Percentiles rank a stretch among this genome's conserved stretches.
phyloP scores from a whole-genome alignment of 768 basidiomycete genomes.

The Pisolithus microcarpus region DNA sequence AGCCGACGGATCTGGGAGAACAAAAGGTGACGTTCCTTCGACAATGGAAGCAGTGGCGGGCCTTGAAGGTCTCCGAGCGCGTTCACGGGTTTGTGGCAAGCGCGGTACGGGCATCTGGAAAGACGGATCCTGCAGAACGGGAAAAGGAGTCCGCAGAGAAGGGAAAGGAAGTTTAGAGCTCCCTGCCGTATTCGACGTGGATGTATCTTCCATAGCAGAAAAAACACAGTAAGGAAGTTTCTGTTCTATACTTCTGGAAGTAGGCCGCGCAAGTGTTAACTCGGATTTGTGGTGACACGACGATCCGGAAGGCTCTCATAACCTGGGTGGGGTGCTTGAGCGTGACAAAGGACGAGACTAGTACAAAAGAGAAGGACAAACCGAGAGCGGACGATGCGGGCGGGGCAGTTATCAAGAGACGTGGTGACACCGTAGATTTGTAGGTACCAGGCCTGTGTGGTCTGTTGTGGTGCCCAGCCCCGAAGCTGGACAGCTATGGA shows the following conservation, averaged over 20 bases:
- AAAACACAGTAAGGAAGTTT: background rate
- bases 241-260: background rate
- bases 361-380: background rate
- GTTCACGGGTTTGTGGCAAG: conserved; percentile 22
- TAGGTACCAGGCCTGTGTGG: background rate
- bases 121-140: conserved; percentile 17
- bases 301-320: conserved; percentile 7
- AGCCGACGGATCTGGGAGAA: conserved; percentile 34
- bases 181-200: background rate
- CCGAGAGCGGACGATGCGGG: background rate
- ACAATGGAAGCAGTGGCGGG: conserved; percentile 40
- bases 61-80: conserved; percentile 25
- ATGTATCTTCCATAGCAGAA: conserved; percentile 13
- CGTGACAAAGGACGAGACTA: background rate
- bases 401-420: too few species aligned
- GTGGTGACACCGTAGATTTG: background rate
- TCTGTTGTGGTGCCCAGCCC: background rate
- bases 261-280: background rate
- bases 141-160: conserved; percentile 17
- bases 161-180: conserved; percentile 8
- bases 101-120: conserved; percentile 30
- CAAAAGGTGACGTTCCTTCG: conserved; percentile 31
- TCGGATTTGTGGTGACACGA: conserved; percentile 1
- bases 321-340: background rate
- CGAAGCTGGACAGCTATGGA: background rate